phyloP scores from a whole-genome alignment of 2,329 filamentous ascomycete genomes.

The Lachnellula occidentalis region DNA sequence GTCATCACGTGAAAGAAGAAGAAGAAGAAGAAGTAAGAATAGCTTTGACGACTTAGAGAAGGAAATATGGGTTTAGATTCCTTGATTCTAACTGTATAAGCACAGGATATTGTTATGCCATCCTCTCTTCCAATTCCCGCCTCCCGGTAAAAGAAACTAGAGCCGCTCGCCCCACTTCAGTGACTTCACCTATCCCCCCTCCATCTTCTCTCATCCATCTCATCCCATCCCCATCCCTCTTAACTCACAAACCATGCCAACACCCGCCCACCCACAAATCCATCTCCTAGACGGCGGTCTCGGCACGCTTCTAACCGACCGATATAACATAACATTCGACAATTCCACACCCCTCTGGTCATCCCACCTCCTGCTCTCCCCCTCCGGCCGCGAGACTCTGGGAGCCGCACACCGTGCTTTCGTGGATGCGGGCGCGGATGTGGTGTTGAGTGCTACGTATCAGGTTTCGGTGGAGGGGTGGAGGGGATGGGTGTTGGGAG shows the following conservation, averaged over 20 bases:
- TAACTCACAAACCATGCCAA: neutral
- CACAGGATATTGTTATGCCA: too few relatives aligned
- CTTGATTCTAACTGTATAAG: too few relatives aligned
- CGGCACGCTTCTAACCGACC: constrained; percentile 59
- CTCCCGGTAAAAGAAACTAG: too few relatives aligned
- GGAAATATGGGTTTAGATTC: too few relatives aligned
- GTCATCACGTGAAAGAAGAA: too few relatives aligned
- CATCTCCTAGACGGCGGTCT: constrained; percentile 61
- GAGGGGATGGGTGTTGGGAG: constrained; percentile 8
- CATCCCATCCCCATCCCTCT: neutral
- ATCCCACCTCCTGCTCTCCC: constrained; percentile 55
- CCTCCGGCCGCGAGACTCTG: constrained; percentile 3
- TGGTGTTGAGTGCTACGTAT: constrained; percentile 64
- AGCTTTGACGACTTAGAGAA: too few relatives aligned
- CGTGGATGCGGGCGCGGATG: constrained; percentile 50
- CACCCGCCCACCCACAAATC: constrained; percentile 30
- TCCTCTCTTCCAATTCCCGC: too few relatives aligned
- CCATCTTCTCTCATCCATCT: too few relatives aligned
- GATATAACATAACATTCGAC: constrained; percentile 48
- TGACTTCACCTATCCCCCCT: too few relatives aligned
- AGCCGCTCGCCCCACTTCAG: too few relatives aligned
- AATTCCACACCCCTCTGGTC: constrained; percentile 59
- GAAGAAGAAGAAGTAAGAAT: too few relatives aligned
- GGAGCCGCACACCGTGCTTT: constrained; percentile 18
- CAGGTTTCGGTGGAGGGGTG: constrained; percentile 57